These are phyloP conservation scores for Melanopsichium pennsylvanicum DNA, from an alignment of 1,284 basidiomycete species.

Conservation along the genomic window DNA sequence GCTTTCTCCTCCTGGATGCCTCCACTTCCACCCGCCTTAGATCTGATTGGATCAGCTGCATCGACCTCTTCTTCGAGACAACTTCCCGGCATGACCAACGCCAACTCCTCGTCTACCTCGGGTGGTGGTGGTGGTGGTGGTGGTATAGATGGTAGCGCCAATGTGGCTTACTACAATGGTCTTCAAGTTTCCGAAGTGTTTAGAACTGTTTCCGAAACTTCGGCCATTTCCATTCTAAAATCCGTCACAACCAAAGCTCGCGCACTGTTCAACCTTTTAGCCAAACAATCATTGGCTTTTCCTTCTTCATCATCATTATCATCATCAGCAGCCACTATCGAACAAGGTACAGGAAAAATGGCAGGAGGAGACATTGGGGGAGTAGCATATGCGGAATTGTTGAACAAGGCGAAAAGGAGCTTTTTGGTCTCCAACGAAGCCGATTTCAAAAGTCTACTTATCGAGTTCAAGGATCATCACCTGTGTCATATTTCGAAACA, in stretches of 20 bases:
- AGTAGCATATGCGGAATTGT: slow-evolving; percentile 33
- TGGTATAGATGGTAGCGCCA: too few species aligned
- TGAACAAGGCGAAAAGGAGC: slow-evolving; percentile 38
- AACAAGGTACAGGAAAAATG: neutral
- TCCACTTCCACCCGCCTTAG: slow-evolving; percentile 19
- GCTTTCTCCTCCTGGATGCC: slow-evolving; percentile 41
- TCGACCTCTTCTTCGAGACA: too few species aligned
- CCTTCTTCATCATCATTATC: too few species aligned
- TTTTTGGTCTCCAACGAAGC: slow-evolving; percentile 48
- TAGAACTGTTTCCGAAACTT: slow-evolving; percentile 28
- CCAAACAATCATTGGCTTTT: slow-evolving; percentile 24
- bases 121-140: too few species aligned
- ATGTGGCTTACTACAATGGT: slow-evolving; percentile 27
- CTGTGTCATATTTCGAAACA: slow-evolving; percentile 30
- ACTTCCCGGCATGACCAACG: too few species aligned
- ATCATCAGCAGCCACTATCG: too few species aligned
- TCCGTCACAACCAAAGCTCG: slow-evolving; percentile 50
- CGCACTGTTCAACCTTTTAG: slow-evolving; percentile 48
- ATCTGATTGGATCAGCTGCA: slow-evolving; percentile 22
- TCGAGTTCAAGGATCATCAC: slow-evolving; percentile 55
- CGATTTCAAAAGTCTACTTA: slow-evolving; percentile 43
- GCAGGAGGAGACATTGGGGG: slow-evolving; percentile 3
- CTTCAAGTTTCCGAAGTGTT: slow-evolving; percentile 27
- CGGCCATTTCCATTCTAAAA: slow-evolving; percentile 52
- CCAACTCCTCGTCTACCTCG: too few species aligned